Base-by-base conservation (phyloP, 495 filamentous ascomycete species). In the Xylaria telfairii region DNA sequence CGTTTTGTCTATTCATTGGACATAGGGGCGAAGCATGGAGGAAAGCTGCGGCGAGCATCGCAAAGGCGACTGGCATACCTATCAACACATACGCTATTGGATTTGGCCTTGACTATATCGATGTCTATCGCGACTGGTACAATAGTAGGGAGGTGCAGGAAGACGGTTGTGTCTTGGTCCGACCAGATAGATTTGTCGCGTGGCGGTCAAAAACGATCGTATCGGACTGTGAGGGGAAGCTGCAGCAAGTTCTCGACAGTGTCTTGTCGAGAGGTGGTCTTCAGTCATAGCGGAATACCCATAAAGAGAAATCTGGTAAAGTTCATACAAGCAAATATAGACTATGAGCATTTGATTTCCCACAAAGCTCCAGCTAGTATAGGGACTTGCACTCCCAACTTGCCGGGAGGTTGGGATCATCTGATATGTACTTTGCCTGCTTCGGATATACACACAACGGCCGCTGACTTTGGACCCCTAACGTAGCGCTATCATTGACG, bases 51-150 rank as follows among this genome's bases (percentile, higher is more conserved):
- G 37, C 3, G 3, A 67, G 65, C 1, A 79, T 83, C 26, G 47
- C 66, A 0, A 64, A 73, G 21, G 60, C 72, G 5, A 75, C 84
- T 15, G 77, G 76, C 6, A 76, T 89, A 6, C 66, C 72, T 7
- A 80, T 89, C 26, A 81, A 79, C 26, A 72, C 74, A 0, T 84
- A 83, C 62, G 77, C 76, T 0, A 86, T 89, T 63, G 87, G 87
- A 0, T 83, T 82, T 72, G 72, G 75, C 0, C 82, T 83, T 39
- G 85, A 87, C 64, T 89, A 80, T 57, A 81, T 85, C 65, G 87
- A 89, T 72, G 79, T 85, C 5, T 88, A 88, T 73, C 81, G 79
- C 44, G 85, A 87, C 39, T 89, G 87, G 86, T 78, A 75, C 21
- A 70, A 76, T 21, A 71, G 75, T 41, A 74, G 84, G 26, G 83